Evolutionary conservation across 768 basidiomycete species (phyloP).

Genomic region (Rubroboletus satanas): DNA sequence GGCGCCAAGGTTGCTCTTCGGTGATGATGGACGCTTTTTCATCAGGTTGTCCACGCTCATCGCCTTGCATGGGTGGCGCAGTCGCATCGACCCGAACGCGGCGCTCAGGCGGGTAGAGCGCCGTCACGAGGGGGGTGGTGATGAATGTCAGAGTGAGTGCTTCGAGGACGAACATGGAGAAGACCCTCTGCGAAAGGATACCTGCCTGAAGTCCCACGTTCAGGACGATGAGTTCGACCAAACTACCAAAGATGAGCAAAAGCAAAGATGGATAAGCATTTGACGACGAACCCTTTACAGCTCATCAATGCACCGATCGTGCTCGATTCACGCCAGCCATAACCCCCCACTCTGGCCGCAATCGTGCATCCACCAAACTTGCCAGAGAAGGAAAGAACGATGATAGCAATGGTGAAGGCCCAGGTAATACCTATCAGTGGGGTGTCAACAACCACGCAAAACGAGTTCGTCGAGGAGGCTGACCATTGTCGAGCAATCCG

Average conservation of each 20-base stretch:
- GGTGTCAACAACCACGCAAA: neutral
- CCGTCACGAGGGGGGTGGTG: constrained; percentile 72
- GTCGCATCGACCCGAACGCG: constrained; percentile 43
- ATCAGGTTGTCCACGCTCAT: constrained; percentile 26
- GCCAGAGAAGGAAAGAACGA: constrained; percentile 70
- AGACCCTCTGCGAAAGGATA: constrained; percentile 72
- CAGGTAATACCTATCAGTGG: constrained; percentile 62
- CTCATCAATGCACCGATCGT: constrained; percentile 93
- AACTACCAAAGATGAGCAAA: constrained; percentile 35
- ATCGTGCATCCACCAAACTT: constrained; percentile 86
- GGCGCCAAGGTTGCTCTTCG: constrained; percentile 38
- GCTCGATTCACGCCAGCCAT: constrained; percentile 73
- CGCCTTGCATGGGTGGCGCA: constrained; percentile 23
- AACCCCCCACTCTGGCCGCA: constrained; percentile 65
- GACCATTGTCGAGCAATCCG: constrained; percentile 74
- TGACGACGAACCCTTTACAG: constrained; percentile 72
- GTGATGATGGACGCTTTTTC: constrained; percentile 4
- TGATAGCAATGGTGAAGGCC: constrained; percentile 84
- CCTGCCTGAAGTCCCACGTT: constrained; percentile 86
- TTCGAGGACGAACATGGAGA: constrained; percentile 94
- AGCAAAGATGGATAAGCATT: neutral
- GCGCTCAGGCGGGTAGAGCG: constrained; percentile 61
- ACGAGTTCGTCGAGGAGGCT: neutral
- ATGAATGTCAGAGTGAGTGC: constrained; percentile 80
- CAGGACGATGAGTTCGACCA: constrained; percentile 93